Evolutionary conservation across 2,329 filamentous ascomycete genomes (phyloP).

Genomic region (Byssochlamys sp.): DNA sequence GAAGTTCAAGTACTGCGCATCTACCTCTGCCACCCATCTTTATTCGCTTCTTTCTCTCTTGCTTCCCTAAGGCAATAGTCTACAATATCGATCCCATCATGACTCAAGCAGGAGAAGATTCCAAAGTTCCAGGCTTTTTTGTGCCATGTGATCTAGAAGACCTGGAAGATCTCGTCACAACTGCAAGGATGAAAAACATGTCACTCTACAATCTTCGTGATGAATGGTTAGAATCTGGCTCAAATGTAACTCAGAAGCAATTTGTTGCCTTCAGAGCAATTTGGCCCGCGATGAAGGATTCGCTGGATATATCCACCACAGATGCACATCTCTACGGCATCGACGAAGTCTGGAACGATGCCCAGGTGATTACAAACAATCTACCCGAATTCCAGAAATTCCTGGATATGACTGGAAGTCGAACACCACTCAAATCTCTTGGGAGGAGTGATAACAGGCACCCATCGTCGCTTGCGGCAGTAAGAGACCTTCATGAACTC

Average conservation of each 20-base stretch:
- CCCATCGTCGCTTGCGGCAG: background rate
- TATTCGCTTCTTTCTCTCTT: no score
- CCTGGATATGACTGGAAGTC: background rate
- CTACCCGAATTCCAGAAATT: background rate
- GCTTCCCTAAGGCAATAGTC: no score
- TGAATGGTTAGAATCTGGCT: background rate
- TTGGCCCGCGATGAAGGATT: background rate
- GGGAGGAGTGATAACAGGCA: background rate
- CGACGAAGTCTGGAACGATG: background rate
- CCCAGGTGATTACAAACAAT: background rate
- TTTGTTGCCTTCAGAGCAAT: background rate
- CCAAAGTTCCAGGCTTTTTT: background rate
- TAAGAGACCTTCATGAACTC: background rate
- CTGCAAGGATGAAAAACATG: background rate
- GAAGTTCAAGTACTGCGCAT: no score
- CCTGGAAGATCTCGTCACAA: background rate
- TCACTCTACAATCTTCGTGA: background rate
- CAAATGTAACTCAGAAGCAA: background rate
- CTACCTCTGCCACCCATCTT: no score
- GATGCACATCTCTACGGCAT: background rate
- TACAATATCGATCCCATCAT: no score
- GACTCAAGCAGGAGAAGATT: no score
- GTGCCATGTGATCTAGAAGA: background rate
- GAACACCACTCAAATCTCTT: background rate
- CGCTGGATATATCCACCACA: accelerated